A percentile compares a stretch with the other conserved stretches of the same genome.
Evolutionary conservation across 371 early-diverging fungal species (phyloP).

Genomic region (Circinella umbellata): DNA sequence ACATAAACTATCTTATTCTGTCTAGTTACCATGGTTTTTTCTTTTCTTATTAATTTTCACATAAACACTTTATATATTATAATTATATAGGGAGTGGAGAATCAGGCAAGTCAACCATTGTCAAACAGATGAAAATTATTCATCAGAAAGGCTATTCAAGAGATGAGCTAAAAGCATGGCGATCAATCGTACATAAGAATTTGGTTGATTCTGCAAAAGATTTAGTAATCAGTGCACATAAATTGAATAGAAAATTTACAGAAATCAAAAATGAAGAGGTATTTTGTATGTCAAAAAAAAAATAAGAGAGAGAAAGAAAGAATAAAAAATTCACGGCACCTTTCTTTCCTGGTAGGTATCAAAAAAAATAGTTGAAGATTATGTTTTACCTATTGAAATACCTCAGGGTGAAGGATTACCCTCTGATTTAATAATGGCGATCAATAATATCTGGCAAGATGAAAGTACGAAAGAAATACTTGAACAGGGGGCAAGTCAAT

Average conservation of each 20-base stretch:
- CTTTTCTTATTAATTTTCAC: not conserved
- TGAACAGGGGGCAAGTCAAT: slow-evolving; percentile 64
- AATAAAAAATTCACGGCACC: too few species aligned
- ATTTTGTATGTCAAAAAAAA: not conserved
- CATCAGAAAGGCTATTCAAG: slow-evolving; percentile 81
- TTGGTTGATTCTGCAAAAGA: slow-evolving; percentile 70
- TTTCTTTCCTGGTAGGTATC: not conserved
- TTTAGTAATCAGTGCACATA: slow-evolving; percentile 59
- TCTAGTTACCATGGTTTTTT: not conserved
- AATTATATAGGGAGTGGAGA: slow-evolving; percentile 70
- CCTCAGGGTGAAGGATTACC: slow-evolving; percentile 15
- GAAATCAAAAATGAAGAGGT: slow-evolving; percentile 13
- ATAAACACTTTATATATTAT: not conserved
- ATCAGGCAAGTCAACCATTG: slow-evolving; percentile 85
- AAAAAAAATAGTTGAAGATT: slow-evolving; percentile 9
- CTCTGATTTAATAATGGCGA: slow-evolving; percentile 43
- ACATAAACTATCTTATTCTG: not conserved
- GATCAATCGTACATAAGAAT: slow-evolving; percentile 75
- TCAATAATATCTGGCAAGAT: slow-evolving; percentile 69
- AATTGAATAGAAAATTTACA: slow-evolving; percentile 49
- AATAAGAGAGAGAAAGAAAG: not conserved
- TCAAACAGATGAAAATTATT: slow-evolving; percentile 90
- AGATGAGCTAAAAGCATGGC: slow-evolving; percentile 73
- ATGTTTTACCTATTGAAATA: slow-evolving; percentile 13
- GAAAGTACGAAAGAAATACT: slow-evolving; percentile 55